phyloP scores from a whole-genome alignment of 352 stramenopile species.

The Globisporangium ultimum region DNA sequence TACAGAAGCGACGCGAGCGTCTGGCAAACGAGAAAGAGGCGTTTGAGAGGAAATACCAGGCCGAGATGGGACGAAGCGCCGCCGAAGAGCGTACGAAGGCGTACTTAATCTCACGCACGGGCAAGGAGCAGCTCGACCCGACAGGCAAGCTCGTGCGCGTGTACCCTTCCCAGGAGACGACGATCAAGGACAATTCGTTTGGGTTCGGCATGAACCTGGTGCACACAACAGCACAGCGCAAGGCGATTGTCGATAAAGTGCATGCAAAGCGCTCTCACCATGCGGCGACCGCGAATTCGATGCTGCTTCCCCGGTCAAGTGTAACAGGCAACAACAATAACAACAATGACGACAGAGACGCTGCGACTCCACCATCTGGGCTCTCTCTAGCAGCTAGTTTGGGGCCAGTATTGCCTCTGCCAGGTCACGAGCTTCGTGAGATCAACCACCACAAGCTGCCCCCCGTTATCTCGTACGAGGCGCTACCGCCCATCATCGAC shows the following conservation, averaged over 20 bases:
- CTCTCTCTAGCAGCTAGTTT: neutral
- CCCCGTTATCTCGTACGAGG: constrained; percentile 1
- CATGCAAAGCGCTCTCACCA: constrained; percentile 33
- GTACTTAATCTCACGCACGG: constrained; percentile 55
- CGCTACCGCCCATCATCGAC: constrained; percentile 2
- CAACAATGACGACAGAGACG: constrained; percentile 13
- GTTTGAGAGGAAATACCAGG: constrained; percentile 69
- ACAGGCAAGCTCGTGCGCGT: constrained; percentile 58
- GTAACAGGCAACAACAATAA: neutral
- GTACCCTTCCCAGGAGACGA: constrained; percentile 73
- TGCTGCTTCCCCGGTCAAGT: constrained; percentile 25
- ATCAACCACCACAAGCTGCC: constrained; percentile 36
- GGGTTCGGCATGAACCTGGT: constrained; percentile 55
- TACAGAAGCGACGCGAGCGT: constrained; percentile 32
- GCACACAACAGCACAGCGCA: constrained; percentile 30
- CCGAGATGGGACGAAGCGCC: constrained; percentile 56
- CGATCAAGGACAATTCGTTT: constrained; percentile 68
- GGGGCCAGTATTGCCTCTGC: constrained; percentile 17
- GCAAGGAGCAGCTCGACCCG: constrained; percentile 56
- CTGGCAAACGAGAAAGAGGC: constrained; percentile 33
- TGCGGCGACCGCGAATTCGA: constrained; percentile 13
- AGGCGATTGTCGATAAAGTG: constrained; percentile 44
- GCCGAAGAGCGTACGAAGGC: constrained; percentile 47
- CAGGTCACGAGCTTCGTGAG: constrained; percentile 25
- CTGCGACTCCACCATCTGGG: neutral